Base-by-base conservation (phyloP, 805 yeast genomes). In the Hanseniaspora singularis region DNA sequence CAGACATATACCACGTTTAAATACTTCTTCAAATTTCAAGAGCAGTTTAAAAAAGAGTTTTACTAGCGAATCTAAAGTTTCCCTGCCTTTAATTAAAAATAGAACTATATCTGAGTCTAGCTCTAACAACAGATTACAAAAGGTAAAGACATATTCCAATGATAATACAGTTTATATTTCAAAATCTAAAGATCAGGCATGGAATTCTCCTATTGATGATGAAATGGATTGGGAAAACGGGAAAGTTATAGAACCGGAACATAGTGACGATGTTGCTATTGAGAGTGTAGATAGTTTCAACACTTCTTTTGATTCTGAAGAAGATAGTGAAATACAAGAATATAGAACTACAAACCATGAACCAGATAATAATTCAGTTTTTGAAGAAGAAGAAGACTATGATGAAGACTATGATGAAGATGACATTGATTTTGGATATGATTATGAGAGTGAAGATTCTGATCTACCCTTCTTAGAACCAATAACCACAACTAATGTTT, bases 401-500 rank as follows among this genome's bases (percentile, higher is more conserved):
- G 50, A 49, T 8, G 51, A 40, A 15, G 54, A 51, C 3, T 50
- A 51, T 2, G 53, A 52, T 10, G 50, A 49, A 15, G 51, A 38
- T 1, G 48, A 31, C 18, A 38, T 27, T 19, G 50, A 42, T 20
- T 39, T 38, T 27, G 40, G 39, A 5, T 38, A 40, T 26, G 45
- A 31, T 14, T 15, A 38, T 28, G 41, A 31, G 16, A 34, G 40
- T 12, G 36, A 14, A 14, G 50, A 37, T 8, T 30, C 28, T 20
- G 50, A 49, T 14, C 43, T 38, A 55, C 12, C 59, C 66, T 43
- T 55, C 59, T 5, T 69, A 71, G 70, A 73, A 78, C 26, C 65
- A 79, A 0, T 76, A 74, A 49, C 92, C 88, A 96, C 0, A 87
- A 94, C 85, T 73, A 73, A 27, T 96, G 97, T 2, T 83, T 92